These are phyloP conservation scores for Fusarium sp. DNA, from an alignment of 2,329 filamentous ascomycete genomes.

Conservation along the genomic window DNA sequence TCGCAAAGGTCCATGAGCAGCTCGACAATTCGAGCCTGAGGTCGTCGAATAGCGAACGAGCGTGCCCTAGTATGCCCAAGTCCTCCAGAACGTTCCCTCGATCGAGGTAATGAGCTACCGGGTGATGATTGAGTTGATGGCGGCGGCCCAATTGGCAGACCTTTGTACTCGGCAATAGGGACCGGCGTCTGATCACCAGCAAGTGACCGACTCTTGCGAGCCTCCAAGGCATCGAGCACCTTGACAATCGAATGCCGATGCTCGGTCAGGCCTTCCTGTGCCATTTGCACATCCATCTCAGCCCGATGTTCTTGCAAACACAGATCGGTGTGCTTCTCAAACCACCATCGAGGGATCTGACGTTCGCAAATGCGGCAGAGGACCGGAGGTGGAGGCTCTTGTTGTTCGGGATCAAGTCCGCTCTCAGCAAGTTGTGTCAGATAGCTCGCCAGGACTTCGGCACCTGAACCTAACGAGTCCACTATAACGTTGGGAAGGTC, in stretches of 20 bases:
- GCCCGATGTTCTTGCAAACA: conserved; percentile 96
- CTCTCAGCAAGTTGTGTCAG: conserved; percentile 89
- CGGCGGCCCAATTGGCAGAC: conserved; percentile 82
- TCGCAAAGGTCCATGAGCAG: conserved; percentile 95
- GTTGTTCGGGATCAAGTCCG: conserved; percentile 78
- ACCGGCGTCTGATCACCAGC: conserved; percentile 65
- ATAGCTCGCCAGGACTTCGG: conserved; percentile 93
- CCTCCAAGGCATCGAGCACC: conserved; percentile 91
- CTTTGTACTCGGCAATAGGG: conserved; percentile 85
- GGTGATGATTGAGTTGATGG: conserved; percentile 79
- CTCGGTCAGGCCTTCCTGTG: conserved; percentile 91
- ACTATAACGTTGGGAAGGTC: conserved; percentile 91
- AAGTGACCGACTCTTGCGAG: conserved; percentile 74
- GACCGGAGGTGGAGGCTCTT: conserved; percentile 87
- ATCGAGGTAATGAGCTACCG: conserved; percentile 77
- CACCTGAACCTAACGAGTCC: conserved; percentile 92
- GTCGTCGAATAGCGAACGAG: conserved; percentile 91
- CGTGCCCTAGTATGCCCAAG: conserved; percentile 84
- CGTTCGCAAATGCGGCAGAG: conserved; percentile 97
- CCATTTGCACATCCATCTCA: conserved; percentile 97
- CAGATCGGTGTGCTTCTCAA: conserved; percentile 97
- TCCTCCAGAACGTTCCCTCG: conserved; percentile 79
- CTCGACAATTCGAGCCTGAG: conserved; percentile 93
- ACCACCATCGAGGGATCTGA: conserved; percentile 99
- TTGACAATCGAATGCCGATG: conserved; percentile 96